phyloP scores from a whole-genome alignment of 192 early-diverging fungal species.

The Lunasporangiospora selenospora region DNA sequence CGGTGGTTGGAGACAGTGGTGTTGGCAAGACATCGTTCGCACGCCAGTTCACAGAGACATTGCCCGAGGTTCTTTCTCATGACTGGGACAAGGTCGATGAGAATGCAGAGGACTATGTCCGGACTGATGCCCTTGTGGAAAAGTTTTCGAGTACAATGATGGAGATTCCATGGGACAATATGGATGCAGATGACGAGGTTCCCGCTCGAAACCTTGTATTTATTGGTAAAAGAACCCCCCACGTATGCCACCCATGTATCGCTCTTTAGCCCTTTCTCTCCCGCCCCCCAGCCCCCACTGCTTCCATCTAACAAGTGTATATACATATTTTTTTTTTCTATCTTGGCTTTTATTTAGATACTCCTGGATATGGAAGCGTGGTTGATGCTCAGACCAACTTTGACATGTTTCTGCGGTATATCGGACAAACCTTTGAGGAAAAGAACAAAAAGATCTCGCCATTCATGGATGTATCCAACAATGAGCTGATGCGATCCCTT shows the following conservation, averaged over 20 bases:
- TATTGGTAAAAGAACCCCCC: slow-evolving; percentile 9
- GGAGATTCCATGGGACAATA: slow-evolving; percentile 50
- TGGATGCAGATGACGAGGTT: slow-evolving; percentile 43
- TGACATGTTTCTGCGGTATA: slow-evolving; percentile 36
- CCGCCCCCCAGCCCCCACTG: no score
- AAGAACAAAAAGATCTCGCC: slow-evolving; percentile 45
- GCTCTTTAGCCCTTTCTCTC: not conserved
- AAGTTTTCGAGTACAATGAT: slow-evolving; percentile 49
- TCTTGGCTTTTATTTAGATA: slow-evolving; percentile 12
- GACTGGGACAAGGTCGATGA: slow-evolving; percentile 30
- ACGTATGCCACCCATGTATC: not conserved
- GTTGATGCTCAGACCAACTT: slow-evolving; percentile 45
- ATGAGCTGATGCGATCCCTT: slow-evolving; percentile 43
- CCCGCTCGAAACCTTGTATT: slow-evolving; percentile 46
- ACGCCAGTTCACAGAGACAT: slow-evolving; percentile 34
- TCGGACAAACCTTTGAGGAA: slow-evolving; percentile 39
- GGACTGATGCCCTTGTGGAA: slow-evolving; percentile 20
- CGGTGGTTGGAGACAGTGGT: slow-evolving; percentile 48
- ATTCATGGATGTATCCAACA: slow-evolving; percentile 44
- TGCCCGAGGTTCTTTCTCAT: slow-evolving; percentile 43
- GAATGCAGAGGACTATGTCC: slow-evolving; percentile 20
- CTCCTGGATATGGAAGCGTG: slow-evolving; percentile 44
- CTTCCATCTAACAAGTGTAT: no score
- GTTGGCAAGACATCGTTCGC: slow-evolving; percentile 48
- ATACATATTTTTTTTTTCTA: not conserved